Percentiles rank a stretch among this genome's conserved stretches.
Conservation (phyloP, 257 asterid genomes). For the Solanum habrochaites region DNA sequence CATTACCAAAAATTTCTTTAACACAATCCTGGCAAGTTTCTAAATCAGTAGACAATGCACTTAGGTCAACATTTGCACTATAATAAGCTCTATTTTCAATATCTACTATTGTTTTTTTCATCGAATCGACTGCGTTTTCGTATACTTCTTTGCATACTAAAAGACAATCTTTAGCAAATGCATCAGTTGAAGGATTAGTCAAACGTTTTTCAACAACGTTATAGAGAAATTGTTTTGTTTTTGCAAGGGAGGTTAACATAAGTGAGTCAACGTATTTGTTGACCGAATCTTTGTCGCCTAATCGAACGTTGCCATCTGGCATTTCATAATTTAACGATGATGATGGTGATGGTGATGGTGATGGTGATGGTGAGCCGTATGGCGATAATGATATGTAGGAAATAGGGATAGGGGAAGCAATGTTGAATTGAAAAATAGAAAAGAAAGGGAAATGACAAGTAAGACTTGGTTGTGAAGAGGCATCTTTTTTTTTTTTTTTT, state of each 20-base stretch:
- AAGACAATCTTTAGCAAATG: neutral
- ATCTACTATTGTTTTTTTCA: neutral
- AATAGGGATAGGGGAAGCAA: neutral
- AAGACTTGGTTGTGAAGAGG: neutral
- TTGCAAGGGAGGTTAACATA: neutral
- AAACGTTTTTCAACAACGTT: neutral
- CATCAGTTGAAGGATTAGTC: neutral
- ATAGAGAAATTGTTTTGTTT: neutral
- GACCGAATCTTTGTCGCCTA: neutral
- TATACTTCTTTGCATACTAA: neutral
- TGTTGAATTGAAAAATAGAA: neutral
- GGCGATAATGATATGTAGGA: neutral
- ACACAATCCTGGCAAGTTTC: neutral
- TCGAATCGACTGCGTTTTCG: neutral
- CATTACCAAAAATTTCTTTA: neutral
- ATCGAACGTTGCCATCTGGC: neutral
- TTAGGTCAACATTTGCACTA: neutral
- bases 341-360: neutral
- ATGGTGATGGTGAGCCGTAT: neutral
- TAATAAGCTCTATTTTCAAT: neutral
- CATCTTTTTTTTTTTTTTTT: neutral
- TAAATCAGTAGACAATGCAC: neutral
- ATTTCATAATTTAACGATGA: neutral
- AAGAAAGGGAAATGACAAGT: neutral
- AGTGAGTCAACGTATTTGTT: neutral